Conservation (phyloP, 495 filamentous ascomycete species). For the Penicillium atrosanguineum region DNA sequence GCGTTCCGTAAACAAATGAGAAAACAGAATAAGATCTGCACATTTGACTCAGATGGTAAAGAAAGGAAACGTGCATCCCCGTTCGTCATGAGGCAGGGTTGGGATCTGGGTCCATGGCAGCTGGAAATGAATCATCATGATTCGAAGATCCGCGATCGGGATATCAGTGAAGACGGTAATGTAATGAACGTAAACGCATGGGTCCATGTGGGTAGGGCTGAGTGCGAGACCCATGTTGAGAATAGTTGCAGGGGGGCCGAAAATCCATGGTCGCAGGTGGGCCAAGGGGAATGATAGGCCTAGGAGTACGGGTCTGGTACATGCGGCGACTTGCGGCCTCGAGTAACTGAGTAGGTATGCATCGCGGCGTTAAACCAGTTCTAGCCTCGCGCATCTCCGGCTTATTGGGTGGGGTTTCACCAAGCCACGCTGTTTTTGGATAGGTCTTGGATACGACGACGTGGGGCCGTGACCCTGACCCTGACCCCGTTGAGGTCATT, state of each 20-base stretch:
- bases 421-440: not conserved
- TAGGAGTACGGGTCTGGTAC: not conserved
- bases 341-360: conserved; percentile 2
- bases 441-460: no score
- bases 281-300: conserved; percentile 1
- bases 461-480: no score
- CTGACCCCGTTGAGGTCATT: not conserved
- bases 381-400: not conserved
- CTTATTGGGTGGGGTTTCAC: conserved; percentile 2
- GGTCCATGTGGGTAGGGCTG: conserved; percentile 8
- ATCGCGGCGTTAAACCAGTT: conserved; percentile 7
- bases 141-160: not conserved
- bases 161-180: not conserved
- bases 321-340: not conserved
- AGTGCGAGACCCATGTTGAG: not conserved
- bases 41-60: conserved; percentile 8
- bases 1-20: conserved; percentile 17
- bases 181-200: conserved; percentile 6
- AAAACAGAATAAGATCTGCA: conserved; percentile 16
- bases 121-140: not conserved
- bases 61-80: not conserved
- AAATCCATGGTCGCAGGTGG: not conserved
- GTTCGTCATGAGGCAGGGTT: not conserved
- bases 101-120: not conserved
- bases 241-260: not conserved